Evolutionary conservation across 768 basidiomycete genomes (phyloP), one percentile per base, ranked within the genome.

Genomic region (Kwoniella heveanensis): DNA sequence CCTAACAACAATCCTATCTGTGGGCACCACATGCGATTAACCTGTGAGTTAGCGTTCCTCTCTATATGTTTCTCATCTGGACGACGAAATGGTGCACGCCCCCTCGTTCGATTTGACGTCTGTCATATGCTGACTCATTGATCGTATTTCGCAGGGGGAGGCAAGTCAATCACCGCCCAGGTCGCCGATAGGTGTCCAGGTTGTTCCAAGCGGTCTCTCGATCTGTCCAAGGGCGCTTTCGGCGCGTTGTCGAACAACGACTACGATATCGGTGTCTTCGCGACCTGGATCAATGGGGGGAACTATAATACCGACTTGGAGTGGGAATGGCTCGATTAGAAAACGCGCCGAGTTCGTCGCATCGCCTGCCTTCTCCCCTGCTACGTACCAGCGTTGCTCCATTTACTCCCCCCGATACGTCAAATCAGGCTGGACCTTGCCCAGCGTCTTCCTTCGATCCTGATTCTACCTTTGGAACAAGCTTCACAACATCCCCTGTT

Each of bases 1-100:
- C 75, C 75, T 1, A 77, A 77, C 57, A 58, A 69, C 50, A 71
- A 72, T 56, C 69, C 72, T 21, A 71, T 77, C 49, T 74, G 75
- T 36, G 72, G 70, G 15, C 65, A 65, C 25, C 70, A 76, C 44
- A 46, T 74, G 12, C 46, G 63, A 13, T 67, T 76, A 26, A 67
- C 66, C 19, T 72, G 72, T 73, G 54, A 65, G 69, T 70, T 8
- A 13, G 26, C 46, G n/a, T 26, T 17, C 15, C 27, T 24, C 2
- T 58, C 13, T 15, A 19, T 48, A n/a, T n/a, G n/a, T n/a, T n/a
- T n/a, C n/a, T n/a, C n/a, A n/a, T n/a, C n/a, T n/a, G n/a, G n/a
- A n/a, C n/a, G n/a, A n/a, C n/a, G n/a, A n/a, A n/a, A n/a, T n/a
- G n/a, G n/a, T n/a, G n/a, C n/a, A n/a, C n/a, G n/a, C n/a, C n/a